Base-by-base conservation (phyloP, 2,329 filamentous ascomycete species). In the Kalmusia sp. region DNA sequence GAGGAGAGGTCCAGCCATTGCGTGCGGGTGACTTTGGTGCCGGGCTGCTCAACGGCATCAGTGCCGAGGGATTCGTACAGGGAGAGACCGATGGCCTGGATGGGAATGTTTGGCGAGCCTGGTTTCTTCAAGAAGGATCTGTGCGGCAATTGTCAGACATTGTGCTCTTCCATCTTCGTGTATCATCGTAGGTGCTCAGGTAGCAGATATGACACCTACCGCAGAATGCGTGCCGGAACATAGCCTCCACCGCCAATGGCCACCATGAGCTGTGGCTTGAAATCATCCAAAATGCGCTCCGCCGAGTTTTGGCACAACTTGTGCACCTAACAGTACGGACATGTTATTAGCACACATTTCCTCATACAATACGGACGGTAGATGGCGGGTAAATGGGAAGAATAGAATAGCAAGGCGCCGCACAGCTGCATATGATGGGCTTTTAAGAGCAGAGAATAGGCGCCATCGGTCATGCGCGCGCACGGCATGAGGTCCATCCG, bases 241-340 rank as follows among this genome's bases (percentile, higher is more conserved):
- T 97, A 99, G 69, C 95, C 95, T 68, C 95, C 95, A 62, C 95
- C 95, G 68, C 95, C 95, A 75, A 98, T 98, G 73, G 95, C 95
- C 76, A 99, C 96, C 84, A 99, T 96, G 66, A 99, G 90, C 76
- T 96, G 91, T 33, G 95, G 95, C 74, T 92, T 84, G 83, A 96
- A 92, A 14, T 91, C 86, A 73, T 87, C 81, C 67, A 99, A 87
- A 75, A 98, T 96, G 67, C 82, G 81, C 60, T 86, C 83, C 33
- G 93, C 95, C 15, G 92, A 87, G 72, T 89, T 83, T 79, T 97
- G 90, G 83, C 95, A 99, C 73, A 98, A 86, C 79, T 96, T 96
- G 86, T 99, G 95, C 71, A 99, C 90, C 93, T 98, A 70, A 35
- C 37, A 38, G 12, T 28, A 5, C 21, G 17, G 21, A 12, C n/a